Percentiles rank a stretch among this genome's conserved stretches.
Conservation (phyloP, 495 filamentous ascomycete genomes). For the Hypoxylon crocopeplum region DNA sequence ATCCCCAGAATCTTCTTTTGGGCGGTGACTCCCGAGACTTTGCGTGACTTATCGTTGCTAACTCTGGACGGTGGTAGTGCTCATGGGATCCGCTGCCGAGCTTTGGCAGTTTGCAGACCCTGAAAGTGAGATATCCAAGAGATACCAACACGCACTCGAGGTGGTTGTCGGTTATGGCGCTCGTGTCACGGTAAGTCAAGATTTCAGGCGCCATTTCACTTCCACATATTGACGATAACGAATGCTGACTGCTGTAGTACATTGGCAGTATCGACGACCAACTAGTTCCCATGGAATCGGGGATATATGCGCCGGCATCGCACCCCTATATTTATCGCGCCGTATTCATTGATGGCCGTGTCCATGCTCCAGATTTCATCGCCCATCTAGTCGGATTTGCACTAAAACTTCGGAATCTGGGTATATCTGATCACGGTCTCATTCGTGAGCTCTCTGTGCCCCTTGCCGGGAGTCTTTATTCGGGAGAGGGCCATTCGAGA, state of each 20-base stretch:
- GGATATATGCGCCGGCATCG: constrained; percentile 78
- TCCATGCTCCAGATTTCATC: constrained; percentile 93
- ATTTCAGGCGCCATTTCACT: background rate
- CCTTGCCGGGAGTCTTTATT: constrained; percentile 88
- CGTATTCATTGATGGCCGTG: constrained; percentile 91
- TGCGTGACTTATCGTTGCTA: too few relatives aligned
- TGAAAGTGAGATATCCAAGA: constrained; percentile 78
- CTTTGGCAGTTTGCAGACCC: constrained; percentile 89
- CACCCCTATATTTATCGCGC: constrained; percentile 94
- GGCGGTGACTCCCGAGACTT: too few relatives aligned
- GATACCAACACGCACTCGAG: constrained; percentile 78
- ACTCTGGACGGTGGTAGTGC: constrained; percentile 52
- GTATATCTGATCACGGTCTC: constrained; percentile 89
- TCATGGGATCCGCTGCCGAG: constrained; percentile 88
- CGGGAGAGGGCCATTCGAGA: constrained; percentile 90
- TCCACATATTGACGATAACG: background rate
- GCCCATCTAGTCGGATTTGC: constrained; percentile 92
- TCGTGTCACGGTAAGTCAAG: constrained; percentile 64
- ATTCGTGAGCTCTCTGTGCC: constrained; percentile 89
- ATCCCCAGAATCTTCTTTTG: background rate
- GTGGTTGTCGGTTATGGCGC: constrained; percentile 77
- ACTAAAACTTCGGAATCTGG: constrained; percentile 90
- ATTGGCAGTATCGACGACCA: constrained; percentile 97
- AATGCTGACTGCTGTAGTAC: constrained; percentile 29
- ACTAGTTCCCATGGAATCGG: constrained; percentile 82